phyloP scores from a whole-genome alignment of 345 rosid species.

The Clarkia xantiana region DNA sequence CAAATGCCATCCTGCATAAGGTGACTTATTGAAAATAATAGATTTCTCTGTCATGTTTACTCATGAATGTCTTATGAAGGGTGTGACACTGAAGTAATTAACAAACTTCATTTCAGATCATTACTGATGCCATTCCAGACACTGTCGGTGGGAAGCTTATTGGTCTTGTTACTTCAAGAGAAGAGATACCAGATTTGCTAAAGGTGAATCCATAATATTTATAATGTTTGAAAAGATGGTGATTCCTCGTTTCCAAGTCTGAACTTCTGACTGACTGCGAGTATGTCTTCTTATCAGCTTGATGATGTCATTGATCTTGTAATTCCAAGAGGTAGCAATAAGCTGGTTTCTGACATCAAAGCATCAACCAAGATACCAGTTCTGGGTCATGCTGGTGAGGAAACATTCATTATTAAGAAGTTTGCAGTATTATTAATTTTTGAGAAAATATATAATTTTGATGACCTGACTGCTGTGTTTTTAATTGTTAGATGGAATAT shows the following conservation, averaged over 20 bases:
- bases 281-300: conserved; percentile 43
- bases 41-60: not conserved
- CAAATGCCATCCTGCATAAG: conserved; percentile 94
- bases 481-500: conserved; percentile 70
- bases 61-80: not conserved
- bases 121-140: conserved; percentile 79
- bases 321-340: conserved; percentile 97
- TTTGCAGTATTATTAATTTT: conserved; percentile 1
- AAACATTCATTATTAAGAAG: conserved; percentile 1
- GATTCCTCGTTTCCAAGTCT: too few relatives aligned
- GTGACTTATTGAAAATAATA: conserved; percentile 16
- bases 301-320: conserved; percentile 98
- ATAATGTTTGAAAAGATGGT: conserved; percentile 1
- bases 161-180: conserved; percentile 91
- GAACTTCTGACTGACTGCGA: conserved; percentile 1
- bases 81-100: not conserved
- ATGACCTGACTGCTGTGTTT: not conserved
- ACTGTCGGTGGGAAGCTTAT: conserved; percentile 63
- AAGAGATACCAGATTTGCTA: conserved; percentile 91
- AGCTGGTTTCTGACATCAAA: conserved; percentile 82
- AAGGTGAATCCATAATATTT: conserved; percentile 29
- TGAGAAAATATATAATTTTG: not conserved
- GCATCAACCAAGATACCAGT: conserved; percentile 92
- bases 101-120: conserved; percentile 34
- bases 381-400: conserved; percentile 91